Evolutionary conservation across 768 basidiomycete species (phyloP), one percentile per base, ranked within the genome.

Genomic region (Hydnomerulius pinastri): DNA sequence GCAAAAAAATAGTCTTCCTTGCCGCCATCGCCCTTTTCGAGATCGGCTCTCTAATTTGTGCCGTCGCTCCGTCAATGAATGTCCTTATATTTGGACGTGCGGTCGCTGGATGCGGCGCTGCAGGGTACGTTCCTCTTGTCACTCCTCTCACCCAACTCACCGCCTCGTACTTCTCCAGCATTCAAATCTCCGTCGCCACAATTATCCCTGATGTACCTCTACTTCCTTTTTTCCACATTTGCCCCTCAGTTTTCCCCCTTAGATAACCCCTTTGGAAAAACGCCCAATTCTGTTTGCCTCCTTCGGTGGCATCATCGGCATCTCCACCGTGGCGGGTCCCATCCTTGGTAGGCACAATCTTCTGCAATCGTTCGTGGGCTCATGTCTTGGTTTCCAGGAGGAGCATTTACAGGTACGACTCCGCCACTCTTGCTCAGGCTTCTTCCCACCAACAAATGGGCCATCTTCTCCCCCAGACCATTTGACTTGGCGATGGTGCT

Each of bases 131-230:
- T 57, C 32, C 50, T 62, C 7, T 55, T 74, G 21, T 73, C 75
- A n/a, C 41, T 62, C 77, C 41, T 78, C 78, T 10, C 63, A 78
- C 15, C 77, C 77, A 0, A 56, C 80, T 30, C 66, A 73, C 3
- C 78, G 79, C 10, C 50, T 77, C 2, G 79, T 77, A 2, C 76
- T 7, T 15, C 30, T 32, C 30, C 73, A 1, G 70, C 73, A 1
- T 76, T 75, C 29, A 53, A 54, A n/a, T 47, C 44, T 56, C 18
- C 4, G 44, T 47, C 6, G 17, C 2, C 20, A 6, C 21, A 7
- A 13, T 43, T 8, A 38, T 30, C 35, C n/a, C 44, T 15, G 24
- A 24, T 39, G 25, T 17, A 20, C 17, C 21, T 17, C 43, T 15
- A 17, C 4, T n/a, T 25, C 23, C 7, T 11, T 10, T 7, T 18